These are phyloP conservation scores for Bombardia bombarda DNA, from an alignment of 495 filamentous ascomycete species.

Conservation along the genomic window DNA sequence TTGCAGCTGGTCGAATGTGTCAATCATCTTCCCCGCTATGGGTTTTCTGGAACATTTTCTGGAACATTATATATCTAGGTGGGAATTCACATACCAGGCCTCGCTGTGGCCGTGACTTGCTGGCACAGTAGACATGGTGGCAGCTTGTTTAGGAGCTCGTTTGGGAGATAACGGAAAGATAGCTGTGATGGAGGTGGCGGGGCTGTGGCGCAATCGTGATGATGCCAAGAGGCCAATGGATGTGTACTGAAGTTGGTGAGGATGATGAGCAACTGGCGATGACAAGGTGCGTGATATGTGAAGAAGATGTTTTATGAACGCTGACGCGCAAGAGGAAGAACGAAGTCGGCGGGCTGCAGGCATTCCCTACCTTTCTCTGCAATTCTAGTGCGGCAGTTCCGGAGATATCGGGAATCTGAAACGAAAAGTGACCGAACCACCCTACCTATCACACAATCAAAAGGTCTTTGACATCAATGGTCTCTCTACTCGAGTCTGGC, in stretches of 20 bases:
- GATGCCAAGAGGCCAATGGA: neutral
- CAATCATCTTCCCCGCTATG: conserved; percentile 23
- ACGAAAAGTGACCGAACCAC: too few relatives aligned
- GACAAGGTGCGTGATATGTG: neutral
- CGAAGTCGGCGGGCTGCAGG: conserved; percentile 11
- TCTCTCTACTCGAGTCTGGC: neutral
- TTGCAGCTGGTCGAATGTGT: conserved; percentile 37
- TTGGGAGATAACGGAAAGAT: neutral
- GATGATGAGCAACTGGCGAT: conserved; percentile 6
- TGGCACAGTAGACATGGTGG: conserved; percentile 44
- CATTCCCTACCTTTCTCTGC: conserved; percentile 1
- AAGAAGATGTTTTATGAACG: neutral
- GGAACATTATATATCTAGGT: neutral
- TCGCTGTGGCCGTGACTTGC: conserved; percentile 46
- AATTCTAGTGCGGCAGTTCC: neutral
- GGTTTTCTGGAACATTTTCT: neutral
- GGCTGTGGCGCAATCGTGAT: neutral
- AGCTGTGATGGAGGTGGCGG: neutral
- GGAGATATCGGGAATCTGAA: neutral
- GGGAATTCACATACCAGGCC: conserved; percentile 31
- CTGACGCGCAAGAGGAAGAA: conserved; percentile 5
- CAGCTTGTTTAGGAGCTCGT: conserved; percentile 5
- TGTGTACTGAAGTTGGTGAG: neutral
- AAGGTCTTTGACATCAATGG: too few relatives aligned
- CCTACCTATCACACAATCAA: too few relatives aligned